Evolutionary conservation across 2,329 filamentous ascomycete genomes (phyloP).

Genomic region (Chalaropsis thielavioides): DNA sequence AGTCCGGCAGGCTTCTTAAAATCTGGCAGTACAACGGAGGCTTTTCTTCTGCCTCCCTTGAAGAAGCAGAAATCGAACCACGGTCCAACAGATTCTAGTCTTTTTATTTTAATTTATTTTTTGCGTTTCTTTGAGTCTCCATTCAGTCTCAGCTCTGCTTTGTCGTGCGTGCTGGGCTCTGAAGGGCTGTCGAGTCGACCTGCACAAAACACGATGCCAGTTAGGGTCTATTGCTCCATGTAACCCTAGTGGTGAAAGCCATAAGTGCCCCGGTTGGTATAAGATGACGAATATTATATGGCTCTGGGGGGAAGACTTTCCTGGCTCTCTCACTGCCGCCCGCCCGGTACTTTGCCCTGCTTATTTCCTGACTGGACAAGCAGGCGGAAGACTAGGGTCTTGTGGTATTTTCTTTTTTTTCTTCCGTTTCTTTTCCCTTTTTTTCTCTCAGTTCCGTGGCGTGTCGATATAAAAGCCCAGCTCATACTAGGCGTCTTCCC

Average conservation of each 20-base stretch:
- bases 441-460: neutral
- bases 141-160: neutral
- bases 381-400: neutral
- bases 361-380: neutral
- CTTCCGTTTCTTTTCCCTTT: neutral
- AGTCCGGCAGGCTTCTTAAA: neutral
- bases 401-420: neutral
- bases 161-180: neutral
- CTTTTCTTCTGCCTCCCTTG: neutral
- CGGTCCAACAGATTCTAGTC: neutral
- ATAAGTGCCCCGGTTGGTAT: neutral
- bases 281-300: neutral
- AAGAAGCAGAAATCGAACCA: neutral
- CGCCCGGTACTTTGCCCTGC: conserved; percentile 1
- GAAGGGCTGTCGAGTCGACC: too few species aligned
- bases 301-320: neutral
- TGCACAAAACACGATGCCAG: too few species aligned
- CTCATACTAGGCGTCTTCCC: neutral
- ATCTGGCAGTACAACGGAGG: neutral
- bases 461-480: neutral
- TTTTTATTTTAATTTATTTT: too few species aligned
- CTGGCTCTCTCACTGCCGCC: neutral
- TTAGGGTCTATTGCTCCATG: neutral
- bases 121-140: too few species aligned
- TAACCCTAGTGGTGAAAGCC: neutral